Evolutionary conservation across 148 eudicot genomes (phyloP), one percentile per base, ranked within the genome.

Genomic region (Amaranthus palmeri): DNA sequence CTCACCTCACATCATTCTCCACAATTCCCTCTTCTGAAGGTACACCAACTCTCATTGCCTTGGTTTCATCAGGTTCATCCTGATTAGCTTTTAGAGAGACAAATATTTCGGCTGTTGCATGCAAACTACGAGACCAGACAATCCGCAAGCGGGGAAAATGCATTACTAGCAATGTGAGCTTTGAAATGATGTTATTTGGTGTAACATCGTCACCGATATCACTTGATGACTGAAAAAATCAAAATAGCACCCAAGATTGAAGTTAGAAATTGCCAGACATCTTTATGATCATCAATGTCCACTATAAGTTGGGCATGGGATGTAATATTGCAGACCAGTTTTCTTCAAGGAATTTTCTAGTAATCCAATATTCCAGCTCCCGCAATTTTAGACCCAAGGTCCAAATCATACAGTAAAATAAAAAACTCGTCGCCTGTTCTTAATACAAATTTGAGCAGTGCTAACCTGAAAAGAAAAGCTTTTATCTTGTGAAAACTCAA

Each of bases 401-500:
- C 65, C 67, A 65, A 48, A 14, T 3, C 12, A 57, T 56, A 15
- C 4, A 25, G 67, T 44, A 56, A 54, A 66, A 10, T 1, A 14
- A 36, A 40, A 6, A 67, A 8, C n/a, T 9, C 7, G 41, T 13
- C 4, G 57, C 36, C 57, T 67, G 5, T 10, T 60, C 7, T 11
- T 3, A 10, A 50, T 14, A 58, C 25, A 18, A 54, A 14, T 14
- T 42, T 41, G 60, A 73, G 57, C 8, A 0, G 52, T 56, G 48
- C 65, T 81, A 68, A 96, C 99, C 99, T 83, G 97, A 81, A 96
- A 96, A 72, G 99, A 96, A 79, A 96, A 96, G 90, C 96, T 96
- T 81, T 96, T 96, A 72, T 96, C 99, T 75, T 96, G 99, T 43
- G 99, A 90, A 78, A 96, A 96, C 82, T 96, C 99, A 17, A 96